Evolutionary conservation across 345 rosid genomes (phyloP).

Genomic region (Aethionema arabicum): DNA sequence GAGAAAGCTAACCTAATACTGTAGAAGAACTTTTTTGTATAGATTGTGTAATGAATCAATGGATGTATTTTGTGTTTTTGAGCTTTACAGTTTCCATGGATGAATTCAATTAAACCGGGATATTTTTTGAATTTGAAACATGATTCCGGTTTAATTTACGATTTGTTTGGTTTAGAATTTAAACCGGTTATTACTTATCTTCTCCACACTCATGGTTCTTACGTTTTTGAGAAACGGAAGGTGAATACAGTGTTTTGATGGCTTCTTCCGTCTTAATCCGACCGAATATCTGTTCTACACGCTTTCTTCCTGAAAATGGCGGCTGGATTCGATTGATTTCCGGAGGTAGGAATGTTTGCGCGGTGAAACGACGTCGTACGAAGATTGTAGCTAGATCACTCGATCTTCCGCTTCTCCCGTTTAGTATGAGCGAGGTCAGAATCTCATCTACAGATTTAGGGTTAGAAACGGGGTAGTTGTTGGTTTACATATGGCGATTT

Average conservation of each 20-base stretch:
- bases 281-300: constrained; percentile 17
- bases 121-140: too few species aligned
- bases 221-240: constrained; percentile 4
- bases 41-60: too few species aligned
- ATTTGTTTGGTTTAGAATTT: too few species aligned
- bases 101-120: too few species aligned
- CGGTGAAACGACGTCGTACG: constrained; percentile 10
- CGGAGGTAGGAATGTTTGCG: not conserved
- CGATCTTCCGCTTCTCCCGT: constrained; percentile 64
- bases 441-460: not conserved
- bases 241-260: constrained; percentile 13
- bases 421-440: constrained; percentile 51
- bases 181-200: too few species aligned
- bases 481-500: not conserved
- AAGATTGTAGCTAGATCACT: constrained; percentile 36
- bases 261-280: constrained; percentile 4
- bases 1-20: too few species aligned
- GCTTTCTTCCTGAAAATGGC: not conserved
- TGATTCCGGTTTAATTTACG: too few species aligned
- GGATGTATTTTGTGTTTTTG: too few species aligned
- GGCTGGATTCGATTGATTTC: constrained; percentile 14
- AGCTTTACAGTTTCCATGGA: too few species aligned
- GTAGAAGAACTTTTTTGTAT: too few species aligned
- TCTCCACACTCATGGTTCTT: not conserved
- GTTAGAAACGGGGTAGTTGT: not conserved